A percentile compares a stretch with the other conserved stretches of the same genome.
These are phyloP conservation scores for Candida cerambycidarum DNA, from an alignment of 805 yeast genomes.

Conservation along the genomic window DNA sequence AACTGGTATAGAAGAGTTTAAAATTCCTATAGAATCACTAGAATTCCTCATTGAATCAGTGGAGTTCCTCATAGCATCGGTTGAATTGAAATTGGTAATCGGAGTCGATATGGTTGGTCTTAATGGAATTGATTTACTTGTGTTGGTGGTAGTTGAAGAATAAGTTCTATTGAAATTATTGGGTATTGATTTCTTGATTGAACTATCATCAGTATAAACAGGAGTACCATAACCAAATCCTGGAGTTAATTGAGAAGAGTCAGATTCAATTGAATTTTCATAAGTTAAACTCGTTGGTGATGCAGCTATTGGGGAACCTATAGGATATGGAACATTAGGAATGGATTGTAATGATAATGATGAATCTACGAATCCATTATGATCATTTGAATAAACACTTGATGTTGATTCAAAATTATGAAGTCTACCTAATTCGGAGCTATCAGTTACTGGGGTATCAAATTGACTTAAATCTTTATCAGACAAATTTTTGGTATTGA, in stretches of 20 bases:
- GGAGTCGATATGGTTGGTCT: conserved; percentile 18
- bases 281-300: conserved; percentile 11
- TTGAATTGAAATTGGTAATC: conserved; percentile 12
- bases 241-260: conserved; percentile 3
- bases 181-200: not conserved
- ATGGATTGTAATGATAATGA: not conserved
- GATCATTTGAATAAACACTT: conserved; percentile 2
- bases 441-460: conserved; percentile 3
- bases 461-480: not conserved
- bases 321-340: conserved; percentile 15
- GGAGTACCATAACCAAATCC: conserved; percentile 1
- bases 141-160: conserved; percentile 12
- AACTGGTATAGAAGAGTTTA: not conserved
- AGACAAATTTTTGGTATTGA: not conserved
- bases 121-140: conserved; percentile 9
- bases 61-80: conserved; percentile 8
- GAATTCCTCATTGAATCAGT: not conserved
- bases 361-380: not conserved
- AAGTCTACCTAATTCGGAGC: not conserved
- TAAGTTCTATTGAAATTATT: conserved; percentile 8
- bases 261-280: conserved; percentile 6
- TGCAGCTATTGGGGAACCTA: conserved; percentile 16
- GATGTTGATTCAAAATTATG: conserved; percentile 8
- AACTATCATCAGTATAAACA: conserved; percentile 1
- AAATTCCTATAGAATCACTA: not conserved